Base-by-base conservation (phyloP, 495 filamentous ascomycete genomes). In the Monascus purpureus region DNA sequence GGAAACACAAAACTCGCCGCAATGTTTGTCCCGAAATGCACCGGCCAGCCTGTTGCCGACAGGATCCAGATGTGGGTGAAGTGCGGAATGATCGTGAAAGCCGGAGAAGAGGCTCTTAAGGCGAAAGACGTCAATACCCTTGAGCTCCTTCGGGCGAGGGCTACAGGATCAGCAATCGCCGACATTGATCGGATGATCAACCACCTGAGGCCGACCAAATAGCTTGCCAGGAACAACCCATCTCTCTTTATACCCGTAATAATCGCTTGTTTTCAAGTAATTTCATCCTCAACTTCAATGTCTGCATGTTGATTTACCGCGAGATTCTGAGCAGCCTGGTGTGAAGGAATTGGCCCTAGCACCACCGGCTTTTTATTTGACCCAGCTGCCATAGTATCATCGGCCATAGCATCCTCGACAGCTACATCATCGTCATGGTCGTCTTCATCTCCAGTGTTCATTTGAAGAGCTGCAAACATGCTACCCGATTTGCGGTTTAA, bases 31-130 rank as follows among this genome's bases (percentile, higher is more conserved):
- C 79, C 84, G 7, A 97, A 96, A 57, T 93, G 87, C 57, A 73
- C 72, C 28, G 57, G 57, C 25, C 41, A 77, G 25, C 61, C 67
- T 13, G 59, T 68, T 7, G 66, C 71, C 29, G 80, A 85, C 35
- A 63, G 77, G 19, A 74, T 94, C 32, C 76, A 82, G 46, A 94
- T 95, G 90, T 96, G 83, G 72, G 72, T 92, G 41, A 93, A 93
- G 57, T 96, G 92, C 52, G 87, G 86, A 15, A 73, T 92, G 73
- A 66, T 86, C 17, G 72, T 80, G 14, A 84, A 86, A 60, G 90
- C 92, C 8, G 92, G 77, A 11, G 86, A 95, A 56, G 90, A 96
- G 59, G 86, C 90, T 22, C 68, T 84, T 25, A 80, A 73, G 63
- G 65, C 65, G 32, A 93, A 81, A 56, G 83, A 96, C 52, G 50